phyloP scores from a whole-genome alignment of 2,329 filamentous ascomycete genomes.

The Talaromyces sp. region DNA sequence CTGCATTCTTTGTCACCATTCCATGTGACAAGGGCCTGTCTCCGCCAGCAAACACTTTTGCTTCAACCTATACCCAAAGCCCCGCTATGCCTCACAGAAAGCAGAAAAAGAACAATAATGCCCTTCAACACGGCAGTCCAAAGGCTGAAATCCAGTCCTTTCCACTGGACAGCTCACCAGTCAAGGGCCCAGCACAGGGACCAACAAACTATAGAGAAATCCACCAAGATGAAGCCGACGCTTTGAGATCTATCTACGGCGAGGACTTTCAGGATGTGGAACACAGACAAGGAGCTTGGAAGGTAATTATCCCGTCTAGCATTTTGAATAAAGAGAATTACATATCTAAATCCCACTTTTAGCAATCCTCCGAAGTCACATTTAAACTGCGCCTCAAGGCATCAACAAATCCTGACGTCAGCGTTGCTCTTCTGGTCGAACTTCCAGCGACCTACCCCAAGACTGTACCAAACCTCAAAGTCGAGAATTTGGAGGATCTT shows the following conservation, averaged over 20 bases:
- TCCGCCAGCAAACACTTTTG: conserved; percentile 16
- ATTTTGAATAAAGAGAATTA: not conserved
- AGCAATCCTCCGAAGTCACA: conserved; percentile 71
- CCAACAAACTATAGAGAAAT: conserved; percentile 69
- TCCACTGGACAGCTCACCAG: conserved; percentile 22
- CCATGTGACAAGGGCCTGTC: conserved; percentile 21
- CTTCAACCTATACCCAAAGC: conserved; percentile 23
- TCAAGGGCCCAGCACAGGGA: conserved; percentile 26
- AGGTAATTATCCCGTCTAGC: conserved; percentile 50
- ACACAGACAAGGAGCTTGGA: conserved; percentile 70
- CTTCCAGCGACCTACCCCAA: conserved; percentile 90
- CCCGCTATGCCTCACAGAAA: conserved; percentile 42
- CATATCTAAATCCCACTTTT: conserved; percentile 9
- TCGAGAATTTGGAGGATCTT: conserved; percentile 61
- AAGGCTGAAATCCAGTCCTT: conserved; percentile 31
- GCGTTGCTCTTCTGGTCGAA: conserved; percentile 67
- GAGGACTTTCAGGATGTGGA: conserved; percentile 78
- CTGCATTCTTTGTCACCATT: conserved; percentile 33
- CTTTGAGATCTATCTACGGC: conserved; percentile 78
- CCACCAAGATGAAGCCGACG: conserved; percentile 83
- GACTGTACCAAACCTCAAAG: conserved; percentile 64
- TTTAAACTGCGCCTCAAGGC: conserved; percentile 78
- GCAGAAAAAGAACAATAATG: conserved; percentile 35
- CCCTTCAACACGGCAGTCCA: conserved; percentile 26
- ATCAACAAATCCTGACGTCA: conserved; percentile 65